Conservation (phyloP, 176 grass and related monocot species). For the Paspalum notatum region DNA sequence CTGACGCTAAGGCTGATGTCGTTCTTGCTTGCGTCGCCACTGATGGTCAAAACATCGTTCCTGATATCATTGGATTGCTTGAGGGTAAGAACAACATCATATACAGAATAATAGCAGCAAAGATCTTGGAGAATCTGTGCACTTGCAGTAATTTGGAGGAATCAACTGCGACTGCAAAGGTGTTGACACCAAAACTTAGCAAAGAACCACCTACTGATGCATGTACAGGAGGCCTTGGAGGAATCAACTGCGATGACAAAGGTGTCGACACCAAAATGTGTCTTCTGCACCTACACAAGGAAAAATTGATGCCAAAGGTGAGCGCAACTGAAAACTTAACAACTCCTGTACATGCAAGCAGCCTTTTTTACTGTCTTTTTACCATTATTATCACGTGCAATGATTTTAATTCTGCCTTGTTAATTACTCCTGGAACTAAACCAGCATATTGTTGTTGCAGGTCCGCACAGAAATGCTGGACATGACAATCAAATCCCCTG, state of each 20-base stretch:
- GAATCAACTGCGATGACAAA: too few relatives aligned
- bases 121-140: conserved; percentile 13
- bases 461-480: not conserved
- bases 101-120: not conserved
- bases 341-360: too few relatives aligned
- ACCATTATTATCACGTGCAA: not conserved
- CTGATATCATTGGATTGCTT: not conserved
- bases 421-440: not conserved
- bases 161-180: too few relatives aligned
- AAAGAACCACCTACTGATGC: conserved; percentile 27
- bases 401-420: not conserved
- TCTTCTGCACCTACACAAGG: too few relatives aligned
- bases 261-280: too few relatives aligned
- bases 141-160: not conserved
- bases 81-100: not conserved
- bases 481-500: not conserved
- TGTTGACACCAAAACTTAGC: too few relatives aligned
- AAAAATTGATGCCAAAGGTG: conserved; percentile 24
- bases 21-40: too few relatives aligned
- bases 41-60: too few relatives aligned
- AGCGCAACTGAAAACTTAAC: not conserved
- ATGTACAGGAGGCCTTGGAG: too few relatives aligned
- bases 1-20: too few relatives aligned
- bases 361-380: not conserved
- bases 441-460: not conserved